Base-by-base conservation (phyloP, 2,329 filamentous ascomycete genomes). In the Herpotrichia juniperi region DNA sequence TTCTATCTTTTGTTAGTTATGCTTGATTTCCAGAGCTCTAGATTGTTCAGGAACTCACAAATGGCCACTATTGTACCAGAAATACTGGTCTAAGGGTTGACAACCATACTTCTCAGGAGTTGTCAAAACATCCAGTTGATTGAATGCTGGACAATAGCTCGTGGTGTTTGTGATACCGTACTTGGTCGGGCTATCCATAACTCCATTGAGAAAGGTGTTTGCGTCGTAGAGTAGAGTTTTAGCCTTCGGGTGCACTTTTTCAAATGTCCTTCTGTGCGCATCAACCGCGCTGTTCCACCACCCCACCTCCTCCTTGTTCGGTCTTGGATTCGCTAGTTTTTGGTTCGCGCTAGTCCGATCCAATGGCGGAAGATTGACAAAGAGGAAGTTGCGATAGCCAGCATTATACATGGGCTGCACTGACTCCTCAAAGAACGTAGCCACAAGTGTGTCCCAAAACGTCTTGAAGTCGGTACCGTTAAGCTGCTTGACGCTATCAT, bases 331-430 rank as follows among this genome's bases (percentile, higher is more conserved):
- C 16, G 61, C 50, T 11, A 53, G 60, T 3, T 35, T 59, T 22
- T 74, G 63, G 42, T 77, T 78, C 14, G 67, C 68, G 1, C 72
- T 71, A 4, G 74, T 78, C 10, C 78, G 74, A 55, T 83, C 76
- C 1, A 83, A 63, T 0, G 81, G 81, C 1, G 81, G 80, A 1
- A 83, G 68, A 37, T 81, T 81, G 64, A 83, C 67, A 55, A 83
- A 78, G 6, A 84, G 63, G 51, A 77, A 80, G 21, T 77, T 72
- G 3, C 64, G 62, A 56, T 79, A 81, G 0, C 80, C 79, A 0
- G 76, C 68, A 0, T 62, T 45, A 46, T 77, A 77, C 4, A 83
- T 62, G 0, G 67, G 69, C 21, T 74, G 64, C 8, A 81, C 69
- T 4, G 16, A 22, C 14, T 74, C 72, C 12, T 67, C 52, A 50